Conservation (phyloP, 805 yeast species). For the Myxozyma lipomycoides region DNA sequence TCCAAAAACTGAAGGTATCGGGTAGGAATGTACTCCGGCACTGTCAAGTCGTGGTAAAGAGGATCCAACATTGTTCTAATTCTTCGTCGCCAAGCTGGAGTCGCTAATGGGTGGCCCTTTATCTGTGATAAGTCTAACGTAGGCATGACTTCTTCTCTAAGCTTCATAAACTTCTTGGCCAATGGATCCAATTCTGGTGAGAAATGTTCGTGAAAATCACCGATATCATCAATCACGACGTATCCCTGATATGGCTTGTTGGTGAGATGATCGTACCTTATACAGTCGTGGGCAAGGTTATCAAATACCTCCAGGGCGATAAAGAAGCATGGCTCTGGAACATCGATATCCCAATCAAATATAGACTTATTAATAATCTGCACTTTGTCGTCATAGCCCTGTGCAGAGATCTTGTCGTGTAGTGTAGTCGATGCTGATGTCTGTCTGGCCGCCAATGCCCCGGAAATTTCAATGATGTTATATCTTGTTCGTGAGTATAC, state of each 20-base stretch:
- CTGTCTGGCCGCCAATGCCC: constrained; percentile 59
- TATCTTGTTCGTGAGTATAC: constrained; percentile 66
- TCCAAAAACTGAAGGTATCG: constrained; percentile 61
- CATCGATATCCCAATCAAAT: constrained; percentile 60
- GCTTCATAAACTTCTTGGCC: constrained; percentile 50
- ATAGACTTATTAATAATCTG: constrained; percentile 70
- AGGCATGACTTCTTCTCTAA: constrained; percentile 43
- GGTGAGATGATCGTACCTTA: constrained; percentile 66
- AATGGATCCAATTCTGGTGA: constrained; percentile 32
- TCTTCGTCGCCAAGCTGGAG: constrained; percentile 43
- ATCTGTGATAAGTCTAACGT: constrained; percentile 33
- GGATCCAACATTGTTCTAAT: constrained; percentile 56
- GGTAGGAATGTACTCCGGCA: constrained; percentile 81
- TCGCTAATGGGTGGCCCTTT: constrained; percentile 59
- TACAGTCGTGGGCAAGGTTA: constrained; percentile 76
- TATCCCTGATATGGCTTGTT: constrained; percentile 72
- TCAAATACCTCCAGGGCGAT: constrained; percentile 81
- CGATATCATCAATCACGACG: constrained; percentile 65
- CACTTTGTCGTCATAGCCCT: constrained; percentile 54
- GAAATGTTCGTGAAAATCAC: constrained; percentile 71
- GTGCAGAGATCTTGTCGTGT: constrained; percentile 36
- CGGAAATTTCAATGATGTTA: constrained; percentile 67
- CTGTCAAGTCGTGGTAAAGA: constrained; percentile 59
- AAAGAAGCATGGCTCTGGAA: constrained; percentile 58
- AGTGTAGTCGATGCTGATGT: constrained; percentile 30